Evolutionary conservation across 495 filamentous ascomycete species (phyloP), one percentile per base, ranked within the genome.

Genomic region (Penicillium herquei): DNA sequence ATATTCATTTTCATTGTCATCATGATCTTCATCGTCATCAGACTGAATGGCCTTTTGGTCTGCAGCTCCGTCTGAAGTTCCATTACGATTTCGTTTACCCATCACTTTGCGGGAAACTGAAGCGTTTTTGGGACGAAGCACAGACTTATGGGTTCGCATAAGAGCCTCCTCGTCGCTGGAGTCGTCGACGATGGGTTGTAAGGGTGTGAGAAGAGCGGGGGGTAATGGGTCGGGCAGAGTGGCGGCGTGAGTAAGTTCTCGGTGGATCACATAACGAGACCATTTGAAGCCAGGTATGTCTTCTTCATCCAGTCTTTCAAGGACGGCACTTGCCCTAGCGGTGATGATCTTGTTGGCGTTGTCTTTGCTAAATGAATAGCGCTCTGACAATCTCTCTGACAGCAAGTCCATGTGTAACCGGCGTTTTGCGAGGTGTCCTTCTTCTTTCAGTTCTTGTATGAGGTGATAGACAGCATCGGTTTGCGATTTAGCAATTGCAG

Each of bases 81-180:
- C 58, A 56, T 67, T 69, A 63, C 80, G 59, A 60, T 79, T 73
- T 72, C 83, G 66, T 69, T 79, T 67, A 62, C 76, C 68, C 35
- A 74, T 71, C 59, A 78, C 61, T 51, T 75, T 78, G 6, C 59
- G 59, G 11, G 75, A 75, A 16, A 74, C 54, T 1, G 69, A 64
- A 35, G 61, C 51, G 49, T 69, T 67, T 44, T 75, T 82, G 3
- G 82, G 82, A 33, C 79, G 75, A 3, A 84, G 64, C 2, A 81
- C 75, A 6, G 82, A 84, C 55, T 78, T 80, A 41, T 74, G 71
- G 21, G 70, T 71, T 10, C 70, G 69, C 11, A 59, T 64, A 3
- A 72, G 64, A 33, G 56, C 66, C 32, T 80, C 74, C 30, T 78
- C 74, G 17, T 75, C 74, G 33, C 73, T 73, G 2, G 70, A 71